A percentile compares a stretch with the other conserved stretches of the same genome.
Conservation (phyloP, 768 basidiomycete genomes). For the Termitomyces sp. region DNA sequence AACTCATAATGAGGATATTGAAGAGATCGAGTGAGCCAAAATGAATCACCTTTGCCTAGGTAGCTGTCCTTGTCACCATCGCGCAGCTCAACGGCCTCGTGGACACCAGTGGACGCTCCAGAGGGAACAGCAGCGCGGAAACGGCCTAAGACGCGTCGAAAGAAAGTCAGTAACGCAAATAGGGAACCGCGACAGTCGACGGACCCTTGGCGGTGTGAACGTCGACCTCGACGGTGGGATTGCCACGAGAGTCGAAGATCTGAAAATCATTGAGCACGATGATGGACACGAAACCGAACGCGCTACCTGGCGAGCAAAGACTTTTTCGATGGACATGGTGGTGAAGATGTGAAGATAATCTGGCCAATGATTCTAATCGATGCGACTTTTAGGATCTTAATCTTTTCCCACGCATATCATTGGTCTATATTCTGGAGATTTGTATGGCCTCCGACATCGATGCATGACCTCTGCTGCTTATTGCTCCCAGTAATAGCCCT, state of each 20-base stretch:
- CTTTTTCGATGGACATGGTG: constrained; percentile 87
- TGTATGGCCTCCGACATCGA: neutral
- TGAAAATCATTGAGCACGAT: constrained; percentile 29
- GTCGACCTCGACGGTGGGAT: constrained; percentile 96
- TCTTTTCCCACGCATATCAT: constrained; percentile 38
- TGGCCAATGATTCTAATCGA: constrained; percentile 27
- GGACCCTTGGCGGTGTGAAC: constrained; percentile 83
- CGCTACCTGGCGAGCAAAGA: constrained; percentile 87
- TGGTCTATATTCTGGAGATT: neutral
- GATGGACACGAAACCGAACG: constrained; percentile 6
- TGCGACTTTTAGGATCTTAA: constrained; percentile 33
- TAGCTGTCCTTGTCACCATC: constrained; percentile 92
- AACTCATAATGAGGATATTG: constrained; percentile 5
- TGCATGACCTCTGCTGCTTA: too few relatives aligned
- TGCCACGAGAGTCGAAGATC: constrained; percentile 99
- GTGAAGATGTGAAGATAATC: constrained; percentile 21
- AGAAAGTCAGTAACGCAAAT: neutral
- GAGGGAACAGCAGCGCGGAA: constrained; percentile 96
- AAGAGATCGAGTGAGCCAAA: constrained; percentile 4
- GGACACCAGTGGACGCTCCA: constrained; percentile 96
- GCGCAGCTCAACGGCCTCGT: constrained; percentile 98
- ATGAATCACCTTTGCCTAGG: constrained; percentile 82
- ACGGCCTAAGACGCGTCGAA: constrained; percentile 52
- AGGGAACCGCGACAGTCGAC: neutral
- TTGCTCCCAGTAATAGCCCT: too few relatives aligned